Conservation (phyloP, 441 rosid genomes). For the Cnidoscolus chayamansa region DNA sequence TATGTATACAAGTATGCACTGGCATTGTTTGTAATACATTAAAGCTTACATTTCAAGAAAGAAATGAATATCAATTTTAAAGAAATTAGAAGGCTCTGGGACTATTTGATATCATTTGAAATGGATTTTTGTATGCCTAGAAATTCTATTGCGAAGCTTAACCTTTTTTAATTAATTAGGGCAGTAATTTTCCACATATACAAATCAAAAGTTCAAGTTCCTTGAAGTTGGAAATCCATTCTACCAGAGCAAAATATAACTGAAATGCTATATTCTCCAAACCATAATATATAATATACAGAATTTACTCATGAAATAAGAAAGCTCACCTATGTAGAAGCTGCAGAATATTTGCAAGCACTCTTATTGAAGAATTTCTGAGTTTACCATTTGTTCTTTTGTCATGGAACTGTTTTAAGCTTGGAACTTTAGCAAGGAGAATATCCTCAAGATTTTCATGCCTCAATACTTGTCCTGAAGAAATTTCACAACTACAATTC, state of each 20-base stretch:
- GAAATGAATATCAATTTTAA: too few species aligned
- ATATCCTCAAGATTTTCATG: conserved; percentile 65
- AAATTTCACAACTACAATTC: conserved; percentile 26
- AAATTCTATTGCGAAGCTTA: too few species aligned
- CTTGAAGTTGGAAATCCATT: neutral
- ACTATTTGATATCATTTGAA: too few species aligned
- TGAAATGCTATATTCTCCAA: neutral
- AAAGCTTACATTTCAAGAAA: too few species aligned
- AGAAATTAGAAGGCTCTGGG: too few species aligned
- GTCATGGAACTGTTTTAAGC: conserved; percentile 65
- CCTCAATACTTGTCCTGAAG: conserved; percentile 74
- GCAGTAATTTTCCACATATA: too few species aligned
- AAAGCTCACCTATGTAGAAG: conserved; percentile 62
- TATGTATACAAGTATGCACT: too few species aligned
- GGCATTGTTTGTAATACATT: too few species aligned
- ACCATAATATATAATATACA: neutral
- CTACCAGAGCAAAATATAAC: neutral
- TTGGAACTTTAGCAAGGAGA: conserved; percentile 68
- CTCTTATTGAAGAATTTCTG: conserved; percentile 43
- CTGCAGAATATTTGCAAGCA: conserved; percentile 58
- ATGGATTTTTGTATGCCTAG: too few species aligned
- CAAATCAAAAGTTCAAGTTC: too few species aligned
- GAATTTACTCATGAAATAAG: neutral
- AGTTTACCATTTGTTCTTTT: conserved; percentile 44
- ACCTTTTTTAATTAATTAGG: too few species aligned